Percentiles rank a stretch among this genome's conserved stretches.
phyloP scores from a whole-genome alignment of 192 early-diverging fungal species.

The Diversispora epigaea region DNA sequence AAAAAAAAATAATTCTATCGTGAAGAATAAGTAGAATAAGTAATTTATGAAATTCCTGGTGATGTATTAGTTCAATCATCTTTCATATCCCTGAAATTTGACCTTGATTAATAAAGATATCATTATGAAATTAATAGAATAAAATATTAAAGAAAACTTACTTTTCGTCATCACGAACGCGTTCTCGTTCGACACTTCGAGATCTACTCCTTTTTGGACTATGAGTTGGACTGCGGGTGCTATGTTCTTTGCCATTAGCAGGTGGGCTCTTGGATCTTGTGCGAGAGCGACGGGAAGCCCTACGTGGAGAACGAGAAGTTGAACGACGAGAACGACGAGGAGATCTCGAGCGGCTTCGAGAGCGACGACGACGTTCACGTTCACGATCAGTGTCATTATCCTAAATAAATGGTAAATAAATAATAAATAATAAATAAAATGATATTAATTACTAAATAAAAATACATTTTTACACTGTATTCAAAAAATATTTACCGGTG shows the following conservation, averaged over 20 bases:
- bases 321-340: slow-evolving; percentile 43
- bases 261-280: slow-evolving; percentile 14
- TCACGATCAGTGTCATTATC: slow-evolving; percentile 41
- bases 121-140: neutral
- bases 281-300: slow-evolving; percentile 46
- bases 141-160: slow-evolving; percentile 2
- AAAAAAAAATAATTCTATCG: neutral
- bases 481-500: slow-evolving; percentile 5
- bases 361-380: slow-evolving; percentile 54
- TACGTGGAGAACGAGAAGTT: slow-evolving; percentile 36
- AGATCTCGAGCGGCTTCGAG: slow-evolving; percentile 51
- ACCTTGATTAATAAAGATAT: neutral
- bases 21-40: too few species aligned
- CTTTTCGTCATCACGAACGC: slow-evolving; percentile 29
- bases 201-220: slow-evolving; percentile 32
- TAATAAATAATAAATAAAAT: slow-evolving; percentile 9
- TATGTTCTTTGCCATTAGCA: slow-evolving; percentile 21
- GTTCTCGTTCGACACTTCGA: slow-evolving; percentile 17
- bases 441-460: neutral
- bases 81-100: slow-evolving; percentile 16
- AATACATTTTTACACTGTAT: too few species aligned
- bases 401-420: slow-evolving; percentile 4
- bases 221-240: slow-evolving; percentile 8
- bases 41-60: too few species aligned
- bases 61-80: neutral